These are phyloP conservation scores for Colletotrichum sp. DNA, from an alignment of 2,329 filamentous ascomycete genomes.

Conservation along the genomic window DNA sequence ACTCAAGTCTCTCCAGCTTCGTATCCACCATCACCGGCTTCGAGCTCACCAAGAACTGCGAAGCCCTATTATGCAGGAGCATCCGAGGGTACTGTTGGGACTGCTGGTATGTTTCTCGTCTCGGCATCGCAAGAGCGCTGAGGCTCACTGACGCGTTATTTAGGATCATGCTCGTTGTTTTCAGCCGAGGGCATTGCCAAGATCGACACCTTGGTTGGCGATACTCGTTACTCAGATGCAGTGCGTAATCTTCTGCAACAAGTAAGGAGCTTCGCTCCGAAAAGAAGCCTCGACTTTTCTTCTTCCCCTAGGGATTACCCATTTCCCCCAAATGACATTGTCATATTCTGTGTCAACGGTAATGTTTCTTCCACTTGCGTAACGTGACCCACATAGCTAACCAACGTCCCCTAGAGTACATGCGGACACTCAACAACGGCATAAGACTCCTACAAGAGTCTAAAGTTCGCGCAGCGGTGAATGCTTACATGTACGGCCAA, in stretches of 20 bases:
- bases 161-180: constrained; percentile 26
- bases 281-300: background rate
- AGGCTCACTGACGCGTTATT: background rate
- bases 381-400: accelerated
- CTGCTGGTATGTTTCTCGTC: background rate
- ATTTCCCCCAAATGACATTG: background rate
- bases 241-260: background rate
- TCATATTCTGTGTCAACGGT: background rate
- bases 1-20: background rate
- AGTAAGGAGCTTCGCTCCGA: background rate
- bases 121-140: accelerated
- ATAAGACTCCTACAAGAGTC: background rate
- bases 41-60: background rate
- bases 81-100: background rate
- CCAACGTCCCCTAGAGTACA: background rate
- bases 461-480: background rate
- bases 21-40: background rate
- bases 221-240: background rate
- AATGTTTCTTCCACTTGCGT: background rate
- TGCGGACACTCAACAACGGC: background rate
- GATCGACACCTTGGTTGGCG: background rate
- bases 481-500: background rate
- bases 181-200: background rate
- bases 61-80: background rate
- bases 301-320: background rate